Evolutionary conservation across 192 early-diverging fungal species (phyloP).

Genomic region (Podila horticola): DNA sequence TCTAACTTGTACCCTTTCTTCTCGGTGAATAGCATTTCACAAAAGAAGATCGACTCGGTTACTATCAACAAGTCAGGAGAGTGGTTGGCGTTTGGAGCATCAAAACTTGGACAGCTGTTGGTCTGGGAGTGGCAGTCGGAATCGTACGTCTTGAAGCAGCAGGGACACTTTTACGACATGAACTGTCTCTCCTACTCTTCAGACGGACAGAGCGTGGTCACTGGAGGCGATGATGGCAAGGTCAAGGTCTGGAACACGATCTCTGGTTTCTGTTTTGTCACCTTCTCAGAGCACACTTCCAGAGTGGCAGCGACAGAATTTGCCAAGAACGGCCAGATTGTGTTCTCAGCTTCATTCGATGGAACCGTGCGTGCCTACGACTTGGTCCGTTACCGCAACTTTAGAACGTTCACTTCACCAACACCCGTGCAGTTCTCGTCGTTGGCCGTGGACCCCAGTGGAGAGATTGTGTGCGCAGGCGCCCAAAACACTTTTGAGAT

Average conservation of each 20-base stretch:
- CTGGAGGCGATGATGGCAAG: conserved; percentile 97
- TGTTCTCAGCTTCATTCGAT: conserved; percentile 95
- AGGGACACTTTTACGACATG: conserved; percentile 98
- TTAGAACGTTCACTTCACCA: conserved; percentile 96
- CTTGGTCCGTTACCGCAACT: conserved; percentile 97
- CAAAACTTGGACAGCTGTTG: conserved; percentile 92
- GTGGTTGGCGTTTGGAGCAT: conserved; percentile 97
- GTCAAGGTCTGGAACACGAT: conserved; percentile 98
- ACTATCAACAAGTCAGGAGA: conserved; percentile 93
- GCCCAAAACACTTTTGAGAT: conserved; percentile 96
- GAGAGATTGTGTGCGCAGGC: conserved; percentile 97
- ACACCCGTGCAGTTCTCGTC: conserved; percentile 94
- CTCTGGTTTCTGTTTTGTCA: conserved; percentile 98
- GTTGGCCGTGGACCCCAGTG: conserved; percentile 94
- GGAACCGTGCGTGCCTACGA: conserved; percentile 99
- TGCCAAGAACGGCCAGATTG: conserved; percentile 90
- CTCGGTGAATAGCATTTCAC: conserved; percentile 78
- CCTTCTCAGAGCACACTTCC: conserved; percentile 92
- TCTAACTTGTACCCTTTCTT: neutral
- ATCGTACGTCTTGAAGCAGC: conserved; percentile 98
- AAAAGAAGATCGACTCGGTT: conserved; percentile 89
- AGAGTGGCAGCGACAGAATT: conserved; percentile 88
- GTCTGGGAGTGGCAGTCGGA: conserved; percentile 99
- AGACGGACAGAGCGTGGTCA: conserved; percentile 94
- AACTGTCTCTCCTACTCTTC: conserved; percentile 87